These are phyloP conservation scores for Candida glucosophila DNA, from an alignment of 1,139 yeast genomes.

Conservation along the genomic window DNA sequence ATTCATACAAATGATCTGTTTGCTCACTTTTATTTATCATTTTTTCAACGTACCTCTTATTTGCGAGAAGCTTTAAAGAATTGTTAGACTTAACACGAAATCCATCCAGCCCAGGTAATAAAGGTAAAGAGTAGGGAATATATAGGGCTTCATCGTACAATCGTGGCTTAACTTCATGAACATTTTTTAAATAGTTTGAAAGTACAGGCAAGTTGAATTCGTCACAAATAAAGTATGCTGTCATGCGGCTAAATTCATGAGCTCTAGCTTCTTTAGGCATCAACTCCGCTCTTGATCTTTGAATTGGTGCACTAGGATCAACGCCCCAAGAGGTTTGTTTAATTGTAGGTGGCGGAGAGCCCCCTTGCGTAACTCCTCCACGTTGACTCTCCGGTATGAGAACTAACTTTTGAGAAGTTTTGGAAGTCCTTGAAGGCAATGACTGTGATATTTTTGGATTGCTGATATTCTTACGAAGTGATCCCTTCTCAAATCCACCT, in stretches of 20 bases:
- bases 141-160: conserved; percentile 85
- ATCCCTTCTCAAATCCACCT: too few relatives aligned
- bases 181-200: conserved; percentile 51
- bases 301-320: conserved; percentile 28
- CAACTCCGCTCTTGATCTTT: conserved; percentile 59
- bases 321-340: conserved; percentile 1
- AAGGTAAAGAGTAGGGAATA: conserved; percentile 82
- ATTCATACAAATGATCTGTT: conserved; percentile 85
- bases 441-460: conserved; percentile 56
- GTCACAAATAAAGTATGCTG: conserved; percentile 85
- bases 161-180: conserved; percentile 80
- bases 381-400: conserved; percentile 64
- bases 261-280: conserved; percentile 62
- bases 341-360: conserved; percentile 11
- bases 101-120: conserved; percentile 82
- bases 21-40: conserved; percentile 75
- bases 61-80: conserved; percentile 54
- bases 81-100: conserved; percentile 76
- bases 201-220: conserved; percentile 62
- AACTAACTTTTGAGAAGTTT: conserved; percentile 77
- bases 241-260: conserved; percentile 69
- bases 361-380: too few relatives aligned
- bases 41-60: conserved; percentile 60
- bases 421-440: conserved; percentile 79
- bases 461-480: conserved; percentile 21